Conservation (phyloP, 2,329 filamentous ascomycete genomes). For the Talaromyces marneffei region DNA sequence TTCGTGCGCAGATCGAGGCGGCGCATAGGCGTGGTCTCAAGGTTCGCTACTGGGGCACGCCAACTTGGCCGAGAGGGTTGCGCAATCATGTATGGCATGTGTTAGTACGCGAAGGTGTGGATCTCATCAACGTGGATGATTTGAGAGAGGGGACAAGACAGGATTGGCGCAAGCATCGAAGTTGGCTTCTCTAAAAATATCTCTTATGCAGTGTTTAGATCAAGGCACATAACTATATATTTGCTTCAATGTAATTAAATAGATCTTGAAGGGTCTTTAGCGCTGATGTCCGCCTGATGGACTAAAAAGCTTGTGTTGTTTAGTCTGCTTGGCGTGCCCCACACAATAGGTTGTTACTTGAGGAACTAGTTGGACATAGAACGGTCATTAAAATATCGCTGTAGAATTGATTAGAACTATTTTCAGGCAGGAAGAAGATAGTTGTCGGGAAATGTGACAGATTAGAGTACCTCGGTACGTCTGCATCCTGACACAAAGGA, state of each 20-base stretch:
- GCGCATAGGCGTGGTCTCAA: slow-evolving; percentile 12
- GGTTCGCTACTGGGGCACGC: slow-evolving; percentile 14
- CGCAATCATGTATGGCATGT: slow-evolving; percentile 15
- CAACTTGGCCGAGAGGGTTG: slow-evolving; percentile 10
- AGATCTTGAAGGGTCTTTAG: neutral
- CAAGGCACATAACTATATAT: no score
- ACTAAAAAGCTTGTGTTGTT: neutral
- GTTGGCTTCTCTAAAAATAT: slow-evolving; percentile 4
- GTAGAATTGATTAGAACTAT: no score
- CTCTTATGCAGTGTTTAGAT: no score
- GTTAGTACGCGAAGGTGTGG: slow-evolving; percentile 12
- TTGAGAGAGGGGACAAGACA: slow-evolving; percentile 12
- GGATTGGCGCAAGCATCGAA: slow-evolving; percentile 15
- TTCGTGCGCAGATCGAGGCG: slow-evolving; percentile 9
- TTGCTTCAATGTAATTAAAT: no score
- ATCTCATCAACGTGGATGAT: slow-evolving; percentile 15
- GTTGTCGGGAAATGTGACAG: neutral
- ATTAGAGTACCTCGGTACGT: no score
- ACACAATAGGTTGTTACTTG: neutral
- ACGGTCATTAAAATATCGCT: no score
- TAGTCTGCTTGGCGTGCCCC: neutral
- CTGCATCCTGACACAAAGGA: no score
- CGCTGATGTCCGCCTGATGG: neutral
- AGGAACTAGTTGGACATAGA: neutral
- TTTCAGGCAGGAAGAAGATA: no score